These are phyloP conservation scores for Fusarium sp. DNA, from an alignment of 2,329 filamentous ascomycete genomes.

Conservation along the genomic window DNA sequence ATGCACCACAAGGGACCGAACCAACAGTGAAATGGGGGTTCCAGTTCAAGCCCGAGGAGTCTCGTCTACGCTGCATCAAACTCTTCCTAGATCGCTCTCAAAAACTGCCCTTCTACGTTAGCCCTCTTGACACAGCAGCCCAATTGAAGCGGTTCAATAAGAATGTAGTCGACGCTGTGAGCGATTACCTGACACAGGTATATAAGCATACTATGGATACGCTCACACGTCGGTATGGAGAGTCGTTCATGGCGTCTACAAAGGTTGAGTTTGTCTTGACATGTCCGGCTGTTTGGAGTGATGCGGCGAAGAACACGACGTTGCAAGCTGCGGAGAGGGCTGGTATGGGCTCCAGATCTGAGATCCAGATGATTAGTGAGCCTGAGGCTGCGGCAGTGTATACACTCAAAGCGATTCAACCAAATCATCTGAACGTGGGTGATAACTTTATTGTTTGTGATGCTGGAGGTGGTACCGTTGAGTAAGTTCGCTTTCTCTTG, in stretches of 20 bases:
- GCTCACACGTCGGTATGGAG: constrained; percentile 77
- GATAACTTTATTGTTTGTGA: constrained; percentile 73
- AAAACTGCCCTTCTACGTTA: constrained; percentile 83
- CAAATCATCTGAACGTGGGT: constrained; percentile 76
- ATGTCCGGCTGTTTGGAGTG: constrained; percentile 85
- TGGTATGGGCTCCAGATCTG: constrained; percentile 76
- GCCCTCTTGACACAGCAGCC: constrained; percentile 78
- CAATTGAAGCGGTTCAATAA: constrained; percentile 80
- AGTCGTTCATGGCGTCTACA: constrained; percentile 80
- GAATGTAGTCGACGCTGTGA: constrained; percentile 81
- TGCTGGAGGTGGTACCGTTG: constrained; percentile 73
- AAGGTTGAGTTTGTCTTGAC: constrained; percentile 84
- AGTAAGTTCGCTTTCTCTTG: constrained; percentile 57
- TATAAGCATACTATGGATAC: constrained; percentile 84
- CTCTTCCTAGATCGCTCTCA: constrained; percentile 84
- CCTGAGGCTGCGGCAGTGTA: constrained; percentile 84
- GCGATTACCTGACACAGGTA: constrained; percentile 81
- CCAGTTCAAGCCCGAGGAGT: constrained; percentile 82
- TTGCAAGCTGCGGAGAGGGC: constrained; percentile 80
- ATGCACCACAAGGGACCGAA: constrained; percentile 50
- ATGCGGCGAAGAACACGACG: constrained; percentile 86
- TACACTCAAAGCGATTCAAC: constrained; percentile 81
- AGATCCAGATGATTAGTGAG: constrained; percentile 83
- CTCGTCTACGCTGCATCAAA: constrained; percentile 83
- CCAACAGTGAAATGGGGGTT: constrained; percentile 80